phyloP scores from a whole-genome alignment of 176 grass and related monocot genomes.

The Phragmites australis region DNA sequence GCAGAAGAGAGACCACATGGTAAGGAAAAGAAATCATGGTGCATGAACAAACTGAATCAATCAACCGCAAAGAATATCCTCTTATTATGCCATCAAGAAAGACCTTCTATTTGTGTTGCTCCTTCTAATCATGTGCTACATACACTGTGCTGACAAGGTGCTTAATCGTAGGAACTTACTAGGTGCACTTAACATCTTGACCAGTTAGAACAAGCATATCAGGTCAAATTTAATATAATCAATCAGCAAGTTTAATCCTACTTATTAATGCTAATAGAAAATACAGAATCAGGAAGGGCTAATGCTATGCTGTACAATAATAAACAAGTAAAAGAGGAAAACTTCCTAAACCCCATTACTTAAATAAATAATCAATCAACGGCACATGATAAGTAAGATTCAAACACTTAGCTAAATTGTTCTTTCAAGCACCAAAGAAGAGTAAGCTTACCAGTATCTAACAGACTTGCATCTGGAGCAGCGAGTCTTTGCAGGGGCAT shows the following conservation, averaged over 20 bases:
- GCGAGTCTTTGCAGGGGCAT: constrained; percentile 84
- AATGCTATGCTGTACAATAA: neutral
- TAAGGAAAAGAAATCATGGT: neutral
- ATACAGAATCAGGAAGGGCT: neutral
- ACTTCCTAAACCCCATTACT: neutral
- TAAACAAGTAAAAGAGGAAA: neutral
- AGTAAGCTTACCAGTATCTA: constrained; percentile 88
- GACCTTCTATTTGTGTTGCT: neutral
- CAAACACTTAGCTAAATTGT: neutral
- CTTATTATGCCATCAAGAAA: neutral
- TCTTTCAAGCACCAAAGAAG: constrained; percentile 6
- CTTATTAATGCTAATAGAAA: constrained; percentile 4
- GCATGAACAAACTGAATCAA: constrained; percentile 28
- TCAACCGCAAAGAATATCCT: neutral
- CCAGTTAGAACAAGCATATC: neutral
- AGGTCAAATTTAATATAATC: neutral
- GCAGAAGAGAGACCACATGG: neutral
- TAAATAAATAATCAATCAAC: constrained; percentile 7
- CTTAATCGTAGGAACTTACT: neutral
- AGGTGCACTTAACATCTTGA: neutral
- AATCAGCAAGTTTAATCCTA: neutral
- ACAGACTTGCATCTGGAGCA: constrained; percentile 97
- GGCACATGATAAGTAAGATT: constrained; percentile 1
- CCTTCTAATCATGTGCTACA: constrained; percentile 16
- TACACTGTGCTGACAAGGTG: neutral